Conservation (phyloP, 176 grass and related monocot genomes). For the Tillandsia fasciculata region DNA sequence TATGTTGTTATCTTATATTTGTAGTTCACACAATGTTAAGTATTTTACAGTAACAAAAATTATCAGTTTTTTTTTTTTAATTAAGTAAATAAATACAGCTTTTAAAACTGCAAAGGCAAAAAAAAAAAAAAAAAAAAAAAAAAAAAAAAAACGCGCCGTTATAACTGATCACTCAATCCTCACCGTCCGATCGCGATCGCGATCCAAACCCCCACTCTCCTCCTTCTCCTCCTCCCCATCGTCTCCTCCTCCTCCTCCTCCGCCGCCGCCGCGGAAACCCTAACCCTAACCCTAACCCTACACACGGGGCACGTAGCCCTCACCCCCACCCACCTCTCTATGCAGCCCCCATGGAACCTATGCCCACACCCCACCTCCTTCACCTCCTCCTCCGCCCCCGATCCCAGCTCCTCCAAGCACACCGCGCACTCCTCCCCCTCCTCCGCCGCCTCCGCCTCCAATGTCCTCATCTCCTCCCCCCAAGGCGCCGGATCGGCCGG, state of each 20-base stretch:
- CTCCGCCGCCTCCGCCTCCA: constrained; percentile 23
- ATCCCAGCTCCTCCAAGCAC: constrained; percentile 71
- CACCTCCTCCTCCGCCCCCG: constrained; percentile 31
- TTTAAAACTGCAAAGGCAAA: too few species aligned
- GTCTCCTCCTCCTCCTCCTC: constrained; percentile 29
- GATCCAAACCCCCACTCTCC: background rate
- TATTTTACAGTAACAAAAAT: too few species aligned
- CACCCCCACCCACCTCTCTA: constrained; percentile 68
- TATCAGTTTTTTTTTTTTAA: too few species aligned
- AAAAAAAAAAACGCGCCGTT: too few species aligned
- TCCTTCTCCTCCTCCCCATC: background rate
- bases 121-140: too few species aligned
- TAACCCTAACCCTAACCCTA: constrained; percentile 18
- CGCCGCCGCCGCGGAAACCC: constrained; percentile 33
- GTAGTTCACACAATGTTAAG: too few species aligned
- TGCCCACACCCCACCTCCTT: constrained; percentile 84
- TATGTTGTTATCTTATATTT: too few species aligned
- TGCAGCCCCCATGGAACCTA: constrained; percentile 64
- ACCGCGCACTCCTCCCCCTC: constrained; percentile 51
- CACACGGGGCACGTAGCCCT: constrained; percentile 89
- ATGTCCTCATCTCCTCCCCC: constrained; percentile 45
- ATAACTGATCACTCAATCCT: background rate
- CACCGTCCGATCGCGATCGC: background rate
- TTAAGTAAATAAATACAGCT: too few species aligned
- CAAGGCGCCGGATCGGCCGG: constrained; percentile 41